Base-by-base conservation (phyloP, 305 asterid species). In the Nicotiana rustica region DNA sequence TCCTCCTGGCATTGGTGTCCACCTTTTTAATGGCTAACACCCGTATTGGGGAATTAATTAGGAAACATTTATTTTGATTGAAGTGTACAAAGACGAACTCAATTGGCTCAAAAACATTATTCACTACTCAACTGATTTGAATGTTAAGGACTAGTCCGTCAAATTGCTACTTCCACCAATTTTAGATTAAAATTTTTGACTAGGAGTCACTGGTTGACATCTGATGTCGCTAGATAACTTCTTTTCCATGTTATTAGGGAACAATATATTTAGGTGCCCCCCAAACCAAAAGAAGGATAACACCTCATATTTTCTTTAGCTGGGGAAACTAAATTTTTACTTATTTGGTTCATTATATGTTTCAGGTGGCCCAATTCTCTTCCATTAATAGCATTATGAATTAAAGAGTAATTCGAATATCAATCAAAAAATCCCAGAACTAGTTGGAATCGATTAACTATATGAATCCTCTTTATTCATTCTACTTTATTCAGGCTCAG, bases 351-450 rank as follows among this genome's bases (percentile, higher is more conserved):
- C 21, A 36, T 73, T 73, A 49, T 21, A 25, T 73, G 62, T 73
- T 47, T 73, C 41, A 3, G 38, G 61, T 4, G 4, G 5, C 31
- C 52, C 38, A 71, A 71, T 47, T 31, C 78, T 71, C 61, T n/a
- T 44, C 78, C 36, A 66, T 44, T 80, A 59, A 59, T 41, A 61
- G 13, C 82, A 13, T 18, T 44, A 78, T 78, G 59, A 64, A n/a
- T 55, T 44, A 17, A 9, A 49, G 77, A 80, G 44, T 80, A 33
- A 80, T 80, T 66, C 44, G 10, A 38, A 64, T 62, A 64, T 52
- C 59, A 10, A 41, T 18, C 18, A 18, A 18, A 10, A 55, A 69
- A 69, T 69, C n/a, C 33, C 77, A 17, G 6, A 73, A 47, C 41
- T 73, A 49, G 21, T 49, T 21, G 41, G 38, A 13, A 73, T 47